These are phyloP conservation scores for Coemansia sp. DNA, from an alignment of 192 early-diverging fungal genomes.

Conservation along the genomic window DNA sequence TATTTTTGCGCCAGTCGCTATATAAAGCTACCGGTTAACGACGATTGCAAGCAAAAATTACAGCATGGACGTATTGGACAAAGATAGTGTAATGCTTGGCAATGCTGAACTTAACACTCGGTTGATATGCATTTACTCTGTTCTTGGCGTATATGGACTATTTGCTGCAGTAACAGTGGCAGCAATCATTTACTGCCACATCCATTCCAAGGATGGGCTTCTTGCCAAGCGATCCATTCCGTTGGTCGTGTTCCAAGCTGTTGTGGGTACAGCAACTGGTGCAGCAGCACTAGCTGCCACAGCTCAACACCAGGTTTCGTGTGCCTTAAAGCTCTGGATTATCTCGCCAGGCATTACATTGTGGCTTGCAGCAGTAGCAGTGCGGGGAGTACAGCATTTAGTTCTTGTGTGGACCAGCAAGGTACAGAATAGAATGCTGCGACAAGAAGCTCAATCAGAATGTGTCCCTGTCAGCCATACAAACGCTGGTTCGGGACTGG, in stretches of 20 bases:
- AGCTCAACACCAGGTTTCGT: slow-evolving; percentile 22
- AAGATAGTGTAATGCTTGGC: background rate
- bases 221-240: slow-evolving; percentile 22
- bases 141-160: slow-evolving; percentile 21
- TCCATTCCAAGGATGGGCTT: slow-evolving; percentile 11
- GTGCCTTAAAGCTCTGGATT: slow-evolving; percentile 36
- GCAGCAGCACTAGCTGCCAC: slow-evolving; percentile 18
- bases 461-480: background rate
- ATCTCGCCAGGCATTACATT: slow-evolving; percentile 28
- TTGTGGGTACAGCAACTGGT: slow-evolving; percentile 13
- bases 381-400: slow-evolving; percentile 25
- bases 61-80: background rate
- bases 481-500: background rate
- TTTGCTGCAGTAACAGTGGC: slow-evolving; percentile 19
- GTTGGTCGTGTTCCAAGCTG: slow-evolving; percentile 21
- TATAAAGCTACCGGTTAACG: background rate
- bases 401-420: slow-evolving; percentile 7
- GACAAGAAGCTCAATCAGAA: background rate
- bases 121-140: slow-evolving; percentile 5
- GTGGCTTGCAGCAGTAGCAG: slow-evolving; percentile 27
- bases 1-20: background rate
- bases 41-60: background rate
- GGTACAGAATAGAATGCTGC: background rate
- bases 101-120: slow-evolving; percentile 15
- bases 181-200: slow-evolving; percentile 20